These are phyloP conservation scores for Tephrocybe sp. DNA, from an alignment of 768 basidiomycete genomes.

Conservation along the genomic window DNA sequence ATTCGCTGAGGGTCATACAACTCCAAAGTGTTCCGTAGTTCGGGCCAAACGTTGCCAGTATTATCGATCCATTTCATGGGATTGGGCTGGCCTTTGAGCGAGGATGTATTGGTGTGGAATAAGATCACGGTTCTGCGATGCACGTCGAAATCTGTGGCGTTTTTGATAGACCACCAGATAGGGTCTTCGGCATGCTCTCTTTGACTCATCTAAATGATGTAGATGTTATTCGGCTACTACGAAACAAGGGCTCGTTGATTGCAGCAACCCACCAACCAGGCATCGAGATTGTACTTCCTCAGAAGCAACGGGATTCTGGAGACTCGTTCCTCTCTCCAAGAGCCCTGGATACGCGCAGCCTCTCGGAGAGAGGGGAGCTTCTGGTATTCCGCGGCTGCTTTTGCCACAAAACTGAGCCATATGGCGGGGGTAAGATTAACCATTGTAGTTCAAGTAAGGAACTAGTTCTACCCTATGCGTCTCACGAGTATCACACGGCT, in stretches of 20 bases:
- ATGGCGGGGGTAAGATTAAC: not conserved
- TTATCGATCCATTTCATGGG: constrained; percentile 51
- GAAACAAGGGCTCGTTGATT: not conserved
- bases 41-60: constrained; percentile 48
- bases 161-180: constrained; percentile 50
- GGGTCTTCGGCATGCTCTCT: constrained; percentile 57
- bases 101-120: constrained; percentile 44
- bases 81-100: constrained; percentile 35
- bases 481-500: too few species aligned
- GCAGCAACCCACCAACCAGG: constrained; percentile 36
- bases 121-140: constrained; percentile 49
- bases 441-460: too few species aligned
- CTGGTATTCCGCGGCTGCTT: constrained; percentile 30
- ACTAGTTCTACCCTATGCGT: too few species aligned
- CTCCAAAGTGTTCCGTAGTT: constrained; percentile 36
- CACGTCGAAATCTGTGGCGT: constrained; percentile 46
- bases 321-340: constrained; percentile 41
- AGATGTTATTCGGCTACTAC: not conserved
- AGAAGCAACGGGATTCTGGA: constrained; percentile 41
- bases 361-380: constrained; percentile 39
- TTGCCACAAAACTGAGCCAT: constrained; percentile 8
- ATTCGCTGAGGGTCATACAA: constrained; percentile 39
- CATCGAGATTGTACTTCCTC: constrained; percentile 40
- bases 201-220: constrained; percentile 36
- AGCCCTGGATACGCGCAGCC: constrained; percentile 37